A percentile compares a stretch with the other conserved stretches of the same genome.
Evolutionary conservation across 1,284 basidiomycete genomes (phyloP).

Genomic region (Heterobasidion parviporum): DNA sequence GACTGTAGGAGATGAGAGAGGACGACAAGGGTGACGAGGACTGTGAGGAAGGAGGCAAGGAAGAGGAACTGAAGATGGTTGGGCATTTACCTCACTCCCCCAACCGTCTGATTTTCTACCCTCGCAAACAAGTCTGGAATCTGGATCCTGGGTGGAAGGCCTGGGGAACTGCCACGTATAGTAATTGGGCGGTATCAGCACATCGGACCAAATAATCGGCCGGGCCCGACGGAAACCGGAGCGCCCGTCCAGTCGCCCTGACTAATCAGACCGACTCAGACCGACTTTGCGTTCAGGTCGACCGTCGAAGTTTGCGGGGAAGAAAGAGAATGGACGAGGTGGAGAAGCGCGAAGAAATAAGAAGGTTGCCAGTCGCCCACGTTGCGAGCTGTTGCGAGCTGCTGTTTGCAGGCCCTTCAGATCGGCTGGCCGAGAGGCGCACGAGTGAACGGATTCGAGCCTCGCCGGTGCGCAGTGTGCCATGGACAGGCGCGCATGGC

Average conservation of each 20-base stretch:
- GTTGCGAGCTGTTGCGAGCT: too few relatives aligned
- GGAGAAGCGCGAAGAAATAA: too few relatives aligned
- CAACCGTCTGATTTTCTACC: neutral
- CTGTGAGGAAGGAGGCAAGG: slow-evolving; percentile 38
- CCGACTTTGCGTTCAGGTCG: too few relatives aligned
- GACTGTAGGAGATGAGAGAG: slow-evolving; percentile 31
- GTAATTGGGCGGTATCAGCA: neutral
- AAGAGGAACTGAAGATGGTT: slow-evolving; percentile 46
- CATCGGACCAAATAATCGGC: neutral
- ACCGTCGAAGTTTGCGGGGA: too few relatives aligned
- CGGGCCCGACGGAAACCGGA: neutral
- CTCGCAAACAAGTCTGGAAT: neutral
- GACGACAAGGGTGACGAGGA: slow-evolving; percentile 38
- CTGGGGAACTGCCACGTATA: neutral
- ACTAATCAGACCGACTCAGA: neutral
- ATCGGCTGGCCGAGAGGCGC: too few relatives aligned
- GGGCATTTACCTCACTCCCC: slow-evolving; percentile 18
- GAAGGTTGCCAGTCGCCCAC: too few relatives aligned
- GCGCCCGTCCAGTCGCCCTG: neutral
- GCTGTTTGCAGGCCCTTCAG: too few relatives aligned
- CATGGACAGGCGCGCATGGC: neutral
- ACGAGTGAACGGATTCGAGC: too few relatives aligned
- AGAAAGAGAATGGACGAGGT: too few relatives aligned
- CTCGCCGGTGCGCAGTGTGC: too few relatives aligned
- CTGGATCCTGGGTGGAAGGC: neutral